Conservation (phyloP, 805 yeast species). For the Candida xyloterini region DNA sequence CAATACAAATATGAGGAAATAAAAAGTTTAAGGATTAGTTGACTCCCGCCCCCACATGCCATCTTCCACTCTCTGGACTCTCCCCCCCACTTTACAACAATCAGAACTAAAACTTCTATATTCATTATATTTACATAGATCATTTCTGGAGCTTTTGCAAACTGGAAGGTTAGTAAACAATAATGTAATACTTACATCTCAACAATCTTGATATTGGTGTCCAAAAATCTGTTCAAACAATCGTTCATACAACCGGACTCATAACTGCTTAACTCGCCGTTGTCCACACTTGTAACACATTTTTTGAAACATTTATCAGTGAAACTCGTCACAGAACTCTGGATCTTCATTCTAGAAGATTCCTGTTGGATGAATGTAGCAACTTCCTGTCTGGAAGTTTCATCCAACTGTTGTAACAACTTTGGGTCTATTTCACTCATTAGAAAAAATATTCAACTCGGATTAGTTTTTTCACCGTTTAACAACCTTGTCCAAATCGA, state of each 20-base stretch:
- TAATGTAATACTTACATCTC: constrained; percentile 37
- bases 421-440: constrained; percentile 30
- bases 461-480: constrained; percentile 1
- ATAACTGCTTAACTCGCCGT: constrained; percentile 45
- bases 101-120: neutral
- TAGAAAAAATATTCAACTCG: neutral
- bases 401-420: constrained; percentile 47
- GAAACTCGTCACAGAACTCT: constrained; percentile 79
- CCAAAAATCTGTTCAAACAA: constrained; percentile 84
- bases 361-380: constrained; percentile 76
- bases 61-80: too few species aligned
- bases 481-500: constrained; percentile 6
- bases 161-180: constrained; percentile 16
- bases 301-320: constrained; percentile 89
- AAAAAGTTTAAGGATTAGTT: neutral
- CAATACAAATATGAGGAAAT: neutral
- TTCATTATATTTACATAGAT: neutral
- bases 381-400: constrained; percentile 68
- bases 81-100: too few species aligned
- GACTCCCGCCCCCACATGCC: too few species aligned
- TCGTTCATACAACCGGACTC: constrained; percentile 76
- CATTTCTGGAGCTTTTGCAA: constrained; percentile 20
- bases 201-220: constrained; percentile 82
- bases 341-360: constrained; percentile 83
- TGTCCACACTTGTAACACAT: constrained; percentile 55